phyloP scores from a whole-genome alignment of 768 basidiomycete genomes.

The Rhodotorula graminis region DNA sequence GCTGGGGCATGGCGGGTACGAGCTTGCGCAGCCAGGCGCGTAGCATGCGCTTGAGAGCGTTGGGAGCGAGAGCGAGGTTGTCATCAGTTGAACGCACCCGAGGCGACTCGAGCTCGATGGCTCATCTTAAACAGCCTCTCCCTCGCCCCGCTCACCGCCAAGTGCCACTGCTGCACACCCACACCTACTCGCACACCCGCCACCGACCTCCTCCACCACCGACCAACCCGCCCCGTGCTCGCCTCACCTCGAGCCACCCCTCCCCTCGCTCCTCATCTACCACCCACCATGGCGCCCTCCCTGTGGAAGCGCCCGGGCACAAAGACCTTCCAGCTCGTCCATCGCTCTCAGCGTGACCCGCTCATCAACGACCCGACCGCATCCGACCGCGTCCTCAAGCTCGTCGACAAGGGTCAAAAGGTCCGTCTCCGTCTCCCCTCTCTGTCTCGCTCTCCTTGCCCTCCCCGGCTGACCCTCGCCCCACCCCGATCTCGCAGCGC shows the following conservation, averaged over 20 bases:
- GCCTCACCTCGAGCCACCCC: neutral
- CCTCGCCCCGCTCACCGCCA: neutral
- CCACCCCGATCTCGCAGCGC: neutral
- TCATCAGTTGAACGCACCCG: neutral
- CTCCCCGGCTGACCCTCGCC: neutral
- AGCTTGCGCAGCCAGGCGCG: neutral
- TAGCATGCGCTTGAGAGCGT: slow-evolving; percentile 5
- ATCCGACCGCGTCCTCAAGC: slow-evolving; percentile 79
- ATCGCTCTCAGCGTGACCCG: slow-evolving; percentile 91
- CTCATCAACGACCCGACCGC: slow-evolving; percentile 90
- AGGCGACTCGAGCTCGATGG: too few species aligned
- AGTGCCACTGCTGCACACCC: neutral
- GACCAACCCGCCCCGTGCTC: too few species aligned
- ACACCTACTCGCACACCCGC: neutral
- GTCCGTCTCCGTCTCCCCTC: neutral
- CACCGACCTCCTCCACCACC: too few species aligned
- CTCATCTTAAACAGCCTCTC: neutral
- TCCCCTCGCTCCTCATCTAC: neutral
- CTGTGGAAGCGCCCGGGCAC: slow-evolving; percentile 84
- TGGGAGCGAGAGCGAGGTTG: neutral
- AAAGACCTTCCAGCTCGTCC: slow-evolving; percentile 93
- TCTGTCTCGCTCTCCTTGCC: neutral
- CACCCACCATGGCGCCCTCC: slow-evolving; percentile 49
- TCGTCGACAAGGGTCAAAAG: slow-evolving; percentile 58
- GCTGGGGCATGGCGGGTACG: neutral